Evolutionary conservation across 73 alveolate species (phyloP), one percentile per base, ranked within the genome.

Genomic region (Halteria grandinella): DNA sequence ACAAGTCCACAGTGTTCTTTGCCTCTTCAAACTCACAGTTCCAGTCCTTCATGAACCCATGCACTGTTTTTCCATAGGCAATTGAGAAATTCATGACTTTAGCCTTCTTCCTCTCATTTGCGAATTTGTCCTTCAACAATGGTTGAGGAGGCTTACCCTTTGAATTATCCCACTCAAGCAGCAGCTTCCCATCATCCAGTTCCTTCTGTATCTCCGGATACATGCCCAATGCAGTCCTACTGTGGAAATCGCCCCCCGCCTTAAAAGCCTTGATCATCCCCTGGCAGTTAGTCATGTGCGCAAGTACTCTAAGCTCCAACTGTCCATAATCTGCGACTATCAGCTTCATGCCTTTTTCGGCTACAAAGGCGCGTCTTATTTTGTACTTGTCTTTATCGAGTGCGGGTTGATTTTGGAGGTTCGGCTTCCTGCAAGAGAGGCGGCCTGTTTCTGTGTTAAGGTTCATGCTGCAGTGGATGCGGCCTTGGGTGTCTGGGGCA

Each of bases 301-400:
- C 99, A 20, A 95, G 88, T 37, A 94, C 80, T 52, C 99, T 87
- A 11, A 95, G 91, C 75, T 95, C 99, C 41, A 95, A 89, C 79
- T 95, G 88, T 6, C 98, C 99, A 78, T 95, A 95, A 70, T 95
- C 99, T 0, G 99, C 99, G 8, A 95, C 98, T 41, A 95, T 85
- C 23, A 93, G 86, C 32, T 83, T 88, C 18, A 64, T 69, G 25
- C 98, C 99, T 31, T 81, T 44, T 14, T 78, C 89, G 1, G 98
- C 97, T 0, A 79, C 63, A 54, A 94, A 87, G 1, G 95, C 95
- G 36, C 85, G 75, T 58, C 99, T 85, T 20, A 93, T 91, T 52
- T 92, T 79, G 57, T 83, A 86, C 15, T 47, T 55, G 69, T 95
- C 99, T 47, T 89, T 81, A 45, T 79, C 95, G 69, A 77, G 74